These are phyloP conservation scores for Dendrostoma leiphaemia DNA, from an alignment of 2,329 filamentous ascomycete genomes.

Conservation along the genomic window DNA sequence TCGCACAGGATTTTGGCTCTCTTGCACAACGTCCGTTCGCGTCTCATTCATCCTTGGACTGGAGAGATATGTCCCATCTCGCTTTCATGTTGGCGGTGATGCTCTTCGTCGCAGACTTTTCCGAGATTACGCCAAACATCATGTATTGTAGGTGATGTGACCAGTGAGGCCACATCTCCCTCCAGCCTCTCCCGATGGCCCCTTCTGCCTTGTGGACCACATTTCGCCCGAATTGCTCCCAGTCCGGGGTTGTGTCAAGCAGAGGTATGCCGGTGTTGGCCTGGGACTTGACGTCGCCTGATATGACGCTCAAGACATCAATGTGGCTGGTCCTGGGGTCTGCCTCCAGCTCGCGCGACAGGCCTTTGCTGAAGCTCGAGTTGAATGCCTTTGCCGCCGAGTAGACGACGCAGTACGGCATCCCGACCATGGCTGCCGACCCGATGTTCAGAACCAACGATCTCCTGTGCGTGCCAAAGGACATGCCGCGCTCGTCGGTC, in stretches of 20 bases:
- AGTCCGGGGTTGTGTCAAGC: slow-evolving; percentile 16
- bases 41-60: neutral
- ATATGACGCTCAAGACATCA: slow-evolving; percentile 28
- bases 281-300: slow-evolving; percentile 28
- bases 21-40: too few relatives aligned
- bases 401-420: slow-evolving; percentile 31
- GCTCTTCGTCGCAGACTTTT: slow-evolving; percentile 2
- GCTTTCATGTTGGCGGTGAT: neutral
- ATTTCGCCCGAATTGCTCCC: slow-evolving; percentile 18
- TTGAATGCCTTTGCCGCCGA: slow-evolving; percentile 31
- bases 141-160: slow-evolving; percentile 22
- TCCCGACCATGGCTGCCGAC: slow-evolving; percentile 24
- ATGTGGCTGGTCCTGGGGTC: slow-evolving; percentile 23
- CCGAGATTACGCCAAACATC: slow-evolving; percentile 6
- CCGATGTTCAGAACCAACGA: slow-evolving; percentile 30
- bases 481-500: neutral
- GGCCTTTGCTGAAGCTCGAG: slow-evolving; percentile 25
- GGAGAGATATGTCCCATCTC: too few relatives aligned
- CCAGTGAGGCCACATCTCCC: slow-evolving; percentile 27
- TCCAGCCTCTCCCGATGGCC: slow-evolving; percentile 22
- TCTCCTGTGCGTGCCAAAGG: slow-evolving; percentile 14
- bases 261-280: slow-evolving; percentile 20
- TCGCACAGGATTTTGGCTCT: too few relatives aligned
- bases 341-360: slow-evolving; percentile 28
- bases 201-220: slow-evolving; percentile 24